Base-by-base conservation (phyloP, 2,329 filamentous ascomycete genomes). In the Monosporascus cannonballus region DNA sequence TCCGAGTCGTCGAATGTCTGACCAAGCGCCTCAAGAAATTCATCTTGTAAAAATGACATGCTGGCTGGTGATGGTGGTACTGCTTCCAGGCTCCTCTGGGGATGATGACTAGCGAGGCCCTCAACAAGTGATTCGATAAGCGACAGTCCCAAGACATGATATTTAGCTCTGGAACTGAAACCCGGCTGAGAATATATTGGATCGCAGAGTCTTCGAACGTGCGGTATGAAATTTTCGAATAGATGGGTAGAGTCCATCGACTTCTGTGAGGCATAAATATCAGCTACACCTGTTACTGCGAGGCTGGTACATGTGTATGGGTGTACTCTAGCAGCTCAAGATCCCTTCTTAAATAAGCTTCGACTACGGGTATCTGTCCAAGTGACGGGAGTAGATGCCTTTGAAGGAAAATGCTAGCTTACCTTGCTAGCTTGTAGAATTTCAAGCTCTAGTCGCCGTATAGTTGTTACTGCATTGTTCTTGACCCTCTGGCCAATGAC, bases 401-500 rank as follows among this genome's bases (percentile, higher is more conserved):
- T 3, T 14, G 30, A 34, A 34, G 11, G 30, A 14, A 34, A 17
- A 9, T 15, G 17, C n/a, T n/a, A 53, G 24, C 70, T 61, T 60
- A 80, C 78, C 71, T 75, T 79, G 58, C 78, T 79, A 14, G 70
- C 71, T 51, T 76, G 70, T 49, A 81, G 69, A 4, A 81, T 60
- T 53, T 80, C 76, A 18, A 83, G 63, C 62, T 83, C 79, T 1
- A 79, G 64, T 46, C 71, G 72, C 15, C 79, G 72, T 18, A 74
- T 66, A 17, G 73, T 76, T 15, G 57, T 62, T 20, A 76, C 20
- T 66, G 42, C 61, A 63, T 8, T 71, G 71, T n/a, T 59, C 62
- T 30, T 61, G 61, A 76, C 63, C 15, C 66, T 69, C 39, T 67
- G 64, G 24, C 66, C 56, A 5, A 80, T 62, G 3, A 61, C 60